Conservation (phyloP, 495 filamentous ascomycete genomes). For the Parathielavia appendiculata region DNA sequence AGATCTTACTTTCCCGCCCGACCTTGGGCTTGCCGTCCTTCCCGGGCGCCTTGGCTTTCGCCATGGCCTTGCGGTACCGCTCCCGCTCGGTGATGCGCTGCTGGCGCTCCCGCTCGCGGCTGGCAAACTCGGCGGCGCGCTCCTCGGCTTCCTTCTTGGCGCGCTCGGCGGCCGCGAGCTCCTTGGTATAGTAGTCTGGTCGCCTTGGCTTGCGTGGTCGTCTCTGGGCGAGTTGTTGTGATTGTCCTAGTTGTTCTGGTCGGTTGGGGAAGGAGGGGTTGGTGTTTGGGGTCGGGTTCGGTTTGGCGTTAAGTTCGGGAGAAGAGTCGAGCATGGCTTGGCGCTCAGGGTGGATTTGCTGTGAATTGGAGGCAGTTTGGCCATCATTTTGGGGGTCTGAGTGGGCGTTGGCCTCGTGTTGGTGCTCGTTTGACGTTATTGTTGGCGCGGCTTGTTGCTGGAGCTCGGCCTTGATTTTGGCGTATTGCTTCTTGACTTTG, state of each 20-base stretch:
- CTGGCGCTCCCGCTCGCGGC: constrained; percentile 49
- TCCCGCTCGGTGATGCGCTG: constrained; percentile 56
- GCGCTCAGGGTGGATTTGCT: constrained; percentile 66
- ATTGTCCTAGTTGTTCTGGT: constrained; percentile 19
- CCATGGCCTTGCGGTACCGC: constrained; percentile 61
- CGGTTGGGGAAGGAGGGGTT: constrained; percentile 32
- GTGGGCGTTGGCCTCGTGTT: constrained; percentile 17
- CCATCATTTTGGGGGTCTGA: constrained; percentile 19
- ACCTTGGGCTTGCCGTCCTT: constrained; percentile 76
- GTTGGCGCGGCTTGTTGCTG: constrained; percentile 22
- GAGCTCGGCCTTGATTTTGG: constrained; percentile 65
- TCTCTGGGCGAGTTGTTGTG: constrained; percentile 17
- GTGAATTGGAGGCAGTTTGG: constrained; percentile 65
- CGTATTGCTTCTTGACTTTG: constrained; percentile 89
- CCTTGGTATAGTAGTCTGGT: constrained; percentile 68
- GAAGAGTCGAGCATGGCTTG: constrained; percentile 60
- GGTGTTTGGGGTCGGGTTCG: constrained; percentile 53
- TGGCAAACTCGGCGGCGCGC: constrained; percentile 52
- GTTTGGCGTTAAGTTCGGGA: constrained; percentile 22
- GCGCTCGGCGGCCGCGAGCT: constrained; percentile 63
- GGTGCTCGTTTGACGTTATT: constrained; percentile 13
- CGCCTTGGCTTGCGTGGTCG: constrained; percentile 49
- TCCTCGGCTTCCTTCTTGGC: constrained; percentile 55
- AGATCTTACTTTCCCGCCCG: constrained; percentile 75
- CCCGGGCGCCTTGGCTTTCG: constrained; percentile 69